Evolutionary conservation across 1,284 basidiomycete genomes (phyloP), one percentile per base, ranked within the genome.

Genomic region (Puccinia horiana): DNA sequence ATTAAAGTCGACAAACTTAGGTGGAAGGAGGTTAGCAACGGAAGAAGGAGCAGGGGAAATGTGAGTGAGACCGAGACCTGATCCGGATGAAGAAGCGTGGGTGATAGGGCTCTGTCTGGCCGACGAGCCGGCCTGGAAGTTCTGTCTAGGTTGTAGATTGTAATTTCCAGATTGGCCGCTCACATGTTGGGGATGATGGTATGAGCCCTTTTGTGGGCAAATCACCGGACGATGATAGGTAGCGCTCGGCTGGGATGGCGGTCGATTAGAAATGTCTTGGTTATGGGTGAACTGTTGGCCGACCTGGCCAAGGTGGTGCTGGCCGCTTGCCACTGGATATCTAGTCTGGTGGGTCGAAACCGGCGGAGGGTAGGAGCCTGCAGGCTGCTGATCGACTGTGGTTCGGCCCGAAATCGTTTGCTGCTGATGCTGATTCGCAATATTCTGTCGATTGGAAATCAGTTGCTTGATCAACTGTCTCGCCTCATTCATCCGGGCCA

Each of bases 1-100:
- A 63, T 80, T 80, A 14, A 69, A 73, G 23, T 80, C 47, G 14
- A 5, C 29, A 37, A 80, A 80, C 42, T 56, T 69, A 3, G 78
- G 78, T 0, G 78, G 67, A 18, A 69, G 78, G 8, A 80, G 69
- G 8, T 23, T 18, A 16, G n/a, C 1, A 29, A n/a, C 35, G 40
- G 2, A 12, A 69, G 23, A 4, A 12, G 44, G 12, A 26, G 23
- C 8, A 32, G 52, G 37, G 16, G 67, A 20, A 11, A 8, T 1
- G n/a, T 29, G 47, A 16, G 74, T 2, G 54, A 12, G 58, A 58
- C 11, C 32, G 40, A 42, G 9, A 32, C 5, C 65, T 42, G 4
- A 2, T 18, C 2, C 44, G n/a, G 70, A 26, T 26, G 70, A 42
- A n/a, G 70, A 18, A 44, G 42, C 23, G 11, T 16, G 14, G 12